Evolutionary conservation across 2,329 filamentous ascomycete species (phyloP).

Genomic region (Colletotrichum orbiculare): DNA sequence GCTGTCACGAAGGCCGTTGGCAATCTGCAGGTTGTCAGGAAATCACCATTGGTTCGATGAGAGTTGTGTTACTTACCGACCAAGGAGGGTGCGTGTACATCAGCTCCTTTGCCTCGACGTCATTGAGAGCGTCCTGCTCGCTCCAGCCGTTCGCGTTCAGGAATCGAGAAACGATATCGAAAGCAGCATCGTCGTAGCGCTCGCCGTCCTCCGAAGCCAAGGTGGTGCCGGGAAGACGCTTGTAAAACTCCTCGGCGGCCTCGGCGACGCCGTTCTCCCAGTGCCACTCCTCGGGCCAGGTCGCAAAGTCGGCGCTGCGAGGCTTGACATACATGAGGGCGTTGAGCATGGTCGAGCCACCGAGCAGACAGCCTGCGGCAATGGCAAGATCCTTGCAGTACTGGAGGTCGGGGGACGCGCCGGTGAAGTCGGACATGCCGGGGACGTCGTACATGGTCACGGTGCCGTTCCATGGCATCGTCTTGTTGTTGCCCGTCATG

Average conservation of each 20-base stretch:
- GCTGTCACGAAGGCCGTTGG: constrained; percentile 37
- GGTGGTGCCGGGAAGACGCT: constrained; percentile 36
- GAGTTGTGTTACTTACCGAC: constrained; percentile 15
- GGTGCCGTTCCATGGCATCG: constrained; percentile 42
- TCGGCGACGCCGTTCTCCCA: constrained; percentile 37
- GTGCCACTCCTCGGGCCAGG: constrained; percentile 37
- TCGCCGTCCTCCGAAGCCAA: constrained; percentile 35
- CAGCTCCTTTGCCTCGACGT: constrained; percentile 36
- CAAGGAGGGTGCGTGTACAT: constrained; percentile 38
- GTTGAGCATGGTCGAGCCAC: constrained; percentile 44
- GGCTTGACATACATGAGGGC: constrained; percentile 42
- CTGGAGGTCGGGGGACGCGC: constrained; percentile 19
- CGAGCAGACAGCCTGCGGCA: constrained; percentile 46
- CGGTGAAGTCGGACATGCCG: constrained; percentile 34
- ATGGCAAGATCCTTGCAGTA: constrained; percentile 44
- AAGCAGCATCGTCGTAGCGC: constrained; percentile 37
- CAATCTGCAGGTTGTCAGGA: constrained; percentile 15
- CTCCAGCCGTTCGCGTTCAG: constrained; percentile 36
- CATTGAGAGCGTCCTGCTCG: constrained; percentile 32
- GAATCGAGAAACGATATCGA: constrained; percentile 35
- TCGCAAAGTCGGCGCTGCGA: constrained; percentile 29
- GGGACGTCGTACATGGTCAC: constrained; percentile 40
- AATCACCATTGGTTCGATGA: neutral
- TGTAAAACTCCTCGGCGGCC: constrained; percentile 37
- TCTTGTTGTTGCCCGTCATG: constrained; percentile 36